Base-by-base conservation (phyloP, 495 filamentous ascomycete genomes). In the Penicillium argentinense region DNA sequence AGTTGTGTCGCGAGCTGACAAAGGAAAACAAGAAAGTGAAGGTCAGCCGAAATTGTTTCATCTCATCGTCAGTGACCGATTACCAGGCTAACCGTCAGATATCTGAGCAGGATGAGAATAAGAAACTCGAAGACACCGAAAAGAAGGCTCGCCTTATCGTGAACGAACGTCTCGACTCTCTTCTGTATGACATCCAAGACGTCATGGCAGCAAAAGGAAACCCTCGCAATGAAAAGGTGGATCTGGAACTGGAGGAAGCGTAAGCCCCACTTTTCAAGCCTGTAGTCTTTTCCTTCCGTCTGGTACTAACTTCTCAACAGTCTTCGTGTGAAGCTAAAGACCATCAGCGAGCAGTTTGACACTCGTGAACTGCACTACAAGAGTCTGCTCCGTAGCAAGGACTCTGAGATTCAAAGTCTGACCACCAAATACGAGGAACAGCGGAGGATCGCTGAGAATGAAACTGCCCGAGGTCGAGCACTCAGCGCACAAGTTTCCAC, bases 21-120 rank as follows among this genome's bases (percentile, higher is more conserved):
- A 87, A 89, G 57, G 95, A 98, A 62, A 97, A 97, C 66, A 97
- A 97, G 64, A 89, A 91, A 64, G 77, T 98, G 13, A 97, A 97
- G 85, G 91, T 95, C 62, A 47, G 40, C 45, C 46, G 50, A 47
- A 30, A 14, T 21, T n/a, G n/a, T n/a, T n/a, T n/a, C n/a, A 9
- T 36, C 16, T 12, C 33, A 9, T 21, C 7, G n/a, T 21, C 7
- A 21, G 14, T 36, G 18, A 14, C 33, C 33, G 5, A 30, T 16
- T 36, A 19, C 11, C 33, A 36, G 30, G 22, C 37, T 39, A 14
- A 39, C 22, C 21, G n/a, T 39, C n/a, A n/a, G 37, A 36, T 19
- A 11, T 11, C 37, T 19, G 41, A 1, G n/a, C 68, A 96, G 91
- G 91, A 92, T 60, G 93, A 98, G 55, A 86, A 93, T 60, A 89